Evolutionary conservation across 2,329 filamentous ascomycete genomes (phyloP), one percentile per base, ranked within the genome.

Genomic region (Penicillium sp.): DNA sequence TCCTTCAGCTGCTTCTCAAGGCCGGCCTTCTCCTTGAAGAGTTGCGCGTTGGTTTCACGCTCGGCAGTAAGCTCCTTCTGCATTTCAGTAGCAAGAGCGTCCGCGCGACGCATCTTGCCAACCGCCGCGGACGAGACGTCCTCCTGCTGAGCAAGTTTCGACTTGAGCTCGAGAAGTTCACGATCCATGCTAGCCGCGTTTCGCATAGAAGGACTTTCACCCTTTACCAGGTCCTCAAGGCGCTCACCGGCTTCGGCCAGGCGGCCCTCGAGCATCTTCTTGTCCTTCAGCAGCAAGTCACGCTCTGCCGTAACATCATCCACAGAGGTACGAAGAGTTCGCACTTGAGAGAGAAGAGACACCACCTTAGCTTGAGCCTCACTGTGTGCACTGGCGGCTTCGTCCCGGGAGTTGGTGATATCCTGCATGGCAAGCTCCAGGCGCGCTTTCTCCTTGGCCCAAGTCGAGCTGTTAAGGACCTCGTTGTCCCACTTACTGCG

Each of bases 401-500:
- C 95, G 66, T 99, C 94, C 2, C 94, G 88, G n/a, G 92, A 96
- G 51, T 91, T 88, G 11, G 90, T 90, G 35, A 98, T 86, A 73
- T 97, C 92, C 53, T 94, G 88, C 56, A 99, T 83, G 5, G 92
- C 96, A 61, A 92, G 87, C 74, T 98, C 94, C 42, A 99, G 84
- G 15, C 94, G 89, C 15, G 92, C 86, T 82, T 98, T 98, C 79
- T 99, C 94, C 80, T 99, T 99, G 12, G 93, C 93, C 93, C 95
- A 98, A 0, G 94, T 96, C 15, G 92, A 96, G 76, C 92, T 96
- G 79, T 98, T 98, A 68, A 98, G 86, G 11, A 98, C 92, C 78
- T 99, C 94, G 69, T 98, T 92, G 71, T 99, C 95, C 94, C 95
- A 98, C 79, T 98, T 98, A 67, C 89, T 92, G 66, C 95, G 88